A percentile compares a stretch with the other conserved stretches of the same genome.
These are phyloP conservation scores for Rostrohypoxylon terebratum DNA, from an alignment of 495 filamentous ascomycete genomes.

Conservation along the genomic window DNA sequence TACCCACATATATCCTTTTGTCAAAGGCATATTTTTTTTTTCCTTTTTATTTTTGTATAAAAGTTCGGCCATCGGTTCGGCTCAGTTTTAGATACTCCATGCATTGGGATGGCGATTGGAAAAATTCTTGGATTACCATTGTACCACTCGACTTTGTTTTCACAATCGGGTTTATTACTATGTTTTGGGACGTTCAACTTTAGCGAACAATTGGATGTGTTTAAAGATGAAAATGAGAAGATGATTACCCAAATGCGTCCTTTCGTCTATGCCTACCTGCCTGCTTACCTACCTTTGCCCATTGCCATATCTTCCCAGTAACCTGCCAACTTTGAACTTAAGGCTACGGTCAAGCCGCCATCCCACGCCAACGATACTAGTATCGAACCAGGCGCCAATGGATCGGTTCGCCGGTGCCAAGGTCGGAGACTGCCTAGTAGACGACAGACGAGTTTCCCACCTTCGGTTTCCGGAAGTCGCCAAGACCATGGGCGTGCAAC, in stretches of 20 bases:
- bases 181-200: conserved; percentile 32
- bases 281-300: no score
- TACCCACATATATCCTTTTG: conserved; percentile 37
- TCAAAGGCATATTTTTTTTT: conserved; percentile 26
- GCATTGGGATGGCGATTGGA: conserved; percentile 43
- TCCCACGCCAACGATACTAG: neutral
- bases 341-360: conserved; percentile 7
- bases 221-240: conserved; percentile 42
- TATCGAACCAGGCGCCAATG: conserved; percentile 10
- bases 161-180: conserved; percentile 22
- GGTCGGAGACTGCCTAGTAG: conserved; percentile 13
- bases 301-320: neutral
- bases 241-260: conserved; percentile 18
- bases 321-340: conserved; percentile 6
- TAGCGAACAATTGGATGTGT: conserved; percentile 27
- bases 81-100: conserved; percentile 26
- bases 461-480: conserved; percentile 48
- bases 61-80: conserved; percentile 27
- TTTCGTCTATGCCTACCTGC: neutral
- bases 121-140: conserved; percentile 43
- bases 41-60: conserved; percentile 38
- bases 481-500: conserved; percentile 33
- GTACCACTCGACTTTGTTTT: conserved; percentile 39
- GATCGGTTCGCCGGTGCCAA: conserved; percentile 38
- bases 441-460: conserved; percentile 27